Base-by-base conservation (phyloP, 371 early-diverging fungal genomes). In the Mucor circinelloides region DNA sequence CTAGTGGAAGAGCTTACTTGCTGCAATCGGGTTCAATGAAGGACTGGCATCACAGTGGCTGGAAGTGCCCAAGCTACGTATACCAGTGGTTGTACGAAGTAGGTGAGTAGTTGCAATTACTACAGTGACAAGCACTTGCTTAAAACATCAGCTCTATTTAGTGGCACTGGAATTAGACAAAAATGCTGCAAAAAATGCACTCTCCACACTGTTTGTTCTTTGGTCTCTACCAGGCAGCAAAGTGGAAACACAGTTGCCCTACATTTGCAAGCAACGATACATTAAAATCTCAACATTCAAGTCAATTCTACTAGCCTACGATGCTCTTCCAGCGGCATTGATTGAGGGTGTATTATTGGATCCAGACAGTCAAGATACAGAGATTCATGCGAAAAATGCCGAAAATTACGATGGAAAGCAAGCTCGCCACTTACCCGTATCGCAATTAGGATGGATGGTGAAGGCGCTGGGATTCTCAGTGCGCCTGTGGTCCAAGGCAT, bases 31-130 rank as follows among this genome's bases (percentile, higher is more conserved):
- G 73, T 17, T 70, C 69, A 36, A 46, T 82, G 21, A 58, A 61
- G 28, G 71, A 72, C 48, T 82, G 80, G 77, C 65, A 70, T 52
- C 54, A 68, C 9, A 62, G 64, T 52, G 77, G 78, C 1, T 80
- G 80, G 83, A 50, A 69, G 15, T 79, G 76, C 61, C 78, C 83
- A 1, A 66, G 66, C 44, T 64, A 69, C 40, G 19, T 82, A 1
- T 82, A 82, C 60, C 77, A 78, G 54, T 82, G 80, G 78, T 42
- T 82, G 15, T 78, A 75, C 52, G 70, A 76, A 63, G 71, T 79
- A 12, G 81, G 81, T 81, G 69, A 40, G 23, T 44, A 0, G 25
- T 25, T 28, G 31, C 32, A 58, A 19, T 19, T 32, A 6, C 9
- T 25, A 17, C n/a, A 15, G n/a, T 42, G 15, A n/a, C n/a, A 42